phyloP scores from a whole-genome alignment of 2,329 filamentous ascomycete genomes.

The Hypoxylon rubiginosum region DNA sequence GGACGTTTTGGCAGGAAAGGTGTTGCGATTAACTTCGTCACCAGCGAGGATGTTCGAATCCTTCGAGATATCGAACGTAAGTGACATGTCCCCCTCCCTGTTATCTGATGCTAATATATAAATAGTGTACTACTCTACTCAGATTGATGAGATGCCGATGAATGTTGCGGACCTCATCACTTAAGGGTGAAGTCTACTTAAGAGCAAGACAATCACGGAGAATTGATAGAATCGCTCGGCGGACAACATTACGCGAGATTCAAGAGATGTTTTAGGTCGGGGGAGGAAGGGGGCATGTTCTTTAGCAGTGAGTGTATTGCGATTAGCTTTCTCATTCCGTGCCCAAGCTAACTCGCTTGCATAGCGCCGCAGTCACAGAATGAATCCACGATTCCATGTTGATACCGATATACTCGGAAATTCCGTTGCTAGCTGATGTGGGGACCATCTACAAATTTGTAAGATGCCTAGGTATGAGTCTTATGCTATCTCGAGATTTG shows the following conservation, averaged over 20 bases:
- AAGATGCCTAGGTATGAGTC: background rate
- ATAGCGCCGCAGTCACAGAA: constrained; percentile 30
- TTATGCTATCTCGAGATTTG: background rate
- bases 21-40: constrained; percentile 99
- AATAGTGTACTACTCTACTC: constrained; percentile 91
- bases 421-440: background rate
- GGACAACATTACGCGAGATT: constrained; percentile 14
- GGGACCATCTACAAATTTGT: too few species aligned
- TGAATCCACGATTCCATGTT: constrained; percentile 3
- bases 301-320: constrained; percentile 46
- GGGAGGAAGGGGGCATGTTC: constrained; percentile 53
- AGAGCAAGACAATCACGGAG: background rate
- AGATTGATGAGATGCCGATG: constrained; percentile 99
- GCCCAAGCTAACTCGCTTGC: constrained; percentile 20
- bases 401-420: constrained; percentile 4
- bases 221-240: constrained; percentile 20
- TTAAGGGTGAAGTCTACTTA: constrained; percentile 47
- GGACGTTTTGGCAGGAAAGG: constrained; percentile 97
- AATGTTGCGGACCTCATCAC: constrained; percentile 78
- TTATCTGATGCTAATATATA: constrained; percentile 14
- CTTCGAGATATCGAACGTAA: constrained; percentile 94
- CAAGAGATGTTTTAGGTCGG: constrained; percentile 28
- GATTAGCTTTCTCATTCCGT: background rate
- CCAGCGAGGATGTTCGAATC: constrained; percentile 97
- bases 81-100: constrained; percentile 51